Conservation (phyloP, 371 early-diverging fungal species). For the Actinomortierella ambigua region DNA sequence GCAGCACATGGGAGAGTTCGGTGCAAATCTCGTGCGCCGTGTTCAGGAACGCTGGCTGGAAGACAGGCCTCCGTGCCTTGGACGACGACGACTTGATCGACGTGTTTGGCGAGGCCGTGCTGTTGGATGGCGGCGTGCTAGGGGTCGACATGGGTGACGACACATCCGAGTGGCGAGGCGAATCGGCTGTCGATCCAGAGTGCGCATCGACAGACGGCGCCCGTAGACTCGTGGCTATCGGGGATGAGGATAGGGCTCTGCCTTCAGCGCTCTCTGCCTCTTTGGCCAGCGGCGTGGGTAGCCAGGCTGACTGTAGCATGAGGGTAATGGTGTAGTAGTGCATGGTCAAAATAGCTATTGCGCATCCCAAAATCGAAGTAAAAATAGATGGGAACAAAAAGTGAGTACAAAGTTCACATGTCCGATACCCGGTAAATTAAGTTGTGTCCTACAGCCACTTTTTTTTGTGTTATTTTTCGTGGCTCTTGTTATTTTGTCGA, state of each 20-base stretch:
- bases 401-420: not conserved
- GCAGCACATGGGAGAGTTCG: slow-evolving; percentile 35
- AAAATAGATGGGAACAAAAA: not conserved
- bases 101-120: slow-evolving; percentile 3
- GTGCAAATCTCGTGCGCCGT: slow-evolving; percentile 42
- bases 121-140: slow-evolving; percentile 4
- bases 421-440: too few relatives aligned
- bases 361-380: too few relatives aligned
- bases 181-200: slow-evolving; percentile 5
- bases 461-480: too few relatives aligned
- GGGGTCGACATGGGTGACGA: too few relatives aligned
- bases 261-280: too few relatives aligned
- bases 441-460: too few relatives aligned
- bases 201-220: slow-evolving; percentile 16
- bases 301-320: slow-evolving; percentile 38
- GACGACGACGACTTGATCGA: not conserved
- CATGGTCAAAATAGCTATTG: slow-evolving; percentile 22
- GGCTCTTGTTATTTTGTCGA: too few relatives aligned
- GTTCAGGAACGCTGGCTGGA: slow-evolving; percentile 19
- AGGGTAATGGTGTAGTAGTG: slow-evolving; percentile 41
- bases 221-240: slow-evolving; percentile 8
- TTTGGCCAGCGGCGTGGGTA: slow-evolving; percentile 27
- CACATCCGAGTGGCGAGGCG: too few relatives aligned
- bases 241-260: slow-evolving; percentile 17
- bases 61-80: not conserved